Conservation (phyloP, 2,329 filamentous ascomycete genomes). For the Rutstroemia sp. region DNA sequence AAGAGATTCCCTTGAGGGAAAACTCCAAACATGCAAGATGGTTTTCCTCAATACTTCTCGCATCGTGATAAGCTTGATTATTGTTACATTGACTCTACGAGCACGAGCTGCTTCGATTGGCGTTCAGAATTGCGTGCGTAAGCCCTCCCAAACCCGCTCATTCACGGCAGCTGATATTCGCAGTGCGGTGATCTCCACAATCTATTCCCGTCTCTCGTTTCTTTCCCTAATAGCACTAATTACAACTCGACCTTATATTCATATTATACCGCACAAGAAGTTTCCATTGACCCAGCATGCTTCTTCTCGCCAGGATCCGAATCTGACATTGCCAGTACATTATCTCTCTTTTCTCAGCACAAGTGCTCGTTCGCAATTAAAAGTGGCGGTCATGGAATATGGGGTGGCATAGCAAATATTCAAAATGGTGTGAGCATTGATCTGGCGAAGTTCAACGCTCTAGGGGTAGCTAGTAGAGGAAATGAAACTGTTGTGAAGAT, state of each 20-base stretch:
- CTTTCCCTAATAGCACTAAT: not conserved
- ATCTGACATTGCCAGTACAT: not conserved
- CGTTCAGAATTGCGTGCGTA: not conserved
- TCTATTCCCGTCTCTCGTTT: not conserved
- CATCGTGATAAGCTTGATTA: not conserved
- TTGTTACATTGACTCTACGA: not conserved
- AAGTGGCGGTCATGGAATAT: conserved; percentile 49
- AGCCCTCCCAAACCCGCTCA: not conserved
- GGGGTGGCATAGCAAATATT: conserved; percentile 43
- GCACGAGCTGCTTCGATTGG: not conserved
- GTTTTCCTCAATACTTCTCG: too few relatives aligned
- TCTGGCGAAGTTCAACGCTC: conserved; percentile 16
- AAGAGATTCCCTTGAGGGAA: too few relatives aligned
- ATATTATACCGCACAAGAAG: not conserved
- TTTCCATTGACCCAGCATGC: not conserved
- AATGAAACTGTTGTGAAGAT: conserved; percentile 25
- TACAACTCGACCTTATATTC: not conserved
- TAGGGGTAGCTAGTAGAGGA: conserved; percentile 11
- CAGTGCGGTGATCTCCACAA: not conserved
- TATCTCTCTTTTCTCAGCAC: not conserved
- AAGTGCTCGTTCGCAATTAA: conserved; percentile 41
- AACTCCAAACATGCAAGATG: too few relatives aligned
- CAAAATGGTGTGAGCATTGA: conserved; percentile 39
- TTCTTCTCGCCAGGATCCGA: not conserved
- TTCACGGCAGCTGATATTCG: not conserved